Evolutionary conservation across 495 filamentous ascomycete species (phyloP), one percentile per base, ranked within the genome.

Genomic region (Penicillium lividum): DNA sequence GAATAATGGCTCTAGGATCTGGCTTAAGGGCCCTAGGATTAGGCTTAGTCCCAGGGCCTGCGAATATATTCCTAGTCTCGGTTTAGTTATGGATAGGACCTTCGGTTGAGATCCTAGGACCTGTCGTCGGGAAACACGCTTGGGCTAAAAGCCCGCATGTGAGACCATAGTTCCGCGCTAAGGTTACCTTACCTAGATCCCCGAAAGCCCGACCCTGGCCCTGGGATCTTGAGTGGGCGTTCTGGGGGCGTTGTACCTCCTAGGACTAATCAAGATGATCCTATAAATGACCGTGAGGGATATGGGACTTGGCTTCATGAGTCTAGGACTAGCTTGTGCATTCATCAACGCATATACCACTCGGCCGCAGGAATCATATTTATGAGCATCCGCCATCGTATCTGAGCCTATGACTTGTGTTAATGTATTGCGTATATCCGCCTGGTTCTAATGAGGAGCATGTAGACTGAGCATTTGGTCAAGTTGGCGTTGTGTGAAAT

Each of bases 191-290:
- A 47, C 45, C 18, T 47, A 15, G 45, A 47, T 28, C 45, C 45
- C 13, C 0, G 11, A 22, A 34, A 16, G 1, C 13, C 11, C 28
- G 27, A 51, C 1, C 7, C 10, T 28, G 5, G 29, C 22, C 48
- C 48, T 51, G 16, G 29, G 48, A 51, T 51, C 48, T n/a, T 51
- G 29, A 1, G 28, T 28, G 48, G 34, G 29, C 15, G 48, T 13
- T 51, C 29, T 34, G 7, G 48, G 48, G 34, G 48, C 48, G 30
- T 11, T 36, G 27, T 13, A 33, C 9, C 31, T 51, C 48, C 48
- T 7, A 51, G 48, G 48, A 34, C 48, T 28, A 13, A 28, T 51
- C 31, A 51, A 2, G 5, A 34, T 33, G 15, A 34, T 51, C 48
- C 48, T 34, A 0, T 1, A 46, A 22, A 7, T 13, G 25, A 46